Evolutionary conservation across 495 filamentous ascomycete species (phyloP).

Genomic region (Penicillium paxilli): DNA sequence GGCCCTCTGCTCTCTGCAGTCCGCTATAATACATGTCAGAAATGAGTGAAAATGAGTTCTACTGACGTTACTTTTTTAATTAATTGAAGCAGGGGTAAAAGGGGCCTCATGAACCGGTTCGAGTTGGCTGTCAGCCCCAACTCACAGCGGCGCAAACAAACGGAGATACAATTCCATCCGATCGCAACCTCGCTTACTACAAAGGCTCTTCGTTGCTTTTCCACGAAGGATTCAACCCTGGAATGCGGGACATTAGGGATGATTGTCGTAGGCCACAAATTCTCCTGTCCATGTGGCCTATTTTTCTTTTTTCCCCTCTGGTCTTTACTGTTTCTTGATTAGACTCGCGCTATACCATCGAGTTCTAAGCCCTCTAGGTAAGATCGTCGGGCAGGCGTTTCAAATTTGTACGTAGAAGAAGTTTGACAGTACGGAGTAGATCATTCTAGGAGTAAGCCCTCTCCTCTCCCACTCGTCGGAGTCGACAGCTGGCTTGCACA

Average conservation of each 20-base stretch:
- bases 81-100: not conserved
- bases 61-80: not conserved
- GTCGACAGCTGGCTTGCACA: not conserved
- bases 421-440: not conserved
- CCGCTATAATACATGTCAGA: not conserved
- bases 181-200: slow-evolving; percentile 1
- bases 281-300: slow-evolving; percentile 15
- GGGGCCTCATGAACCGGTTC: not conserved
- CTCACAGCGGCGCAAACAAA: not conserved
- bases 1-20: not conserved
- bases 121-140: not conserved
- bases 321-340: too few species aligned
- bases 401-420: not conserved
- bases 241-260: not conserved
- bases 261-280: slow-evolving; percentile 1
- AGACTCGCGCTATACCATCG: not conserved
- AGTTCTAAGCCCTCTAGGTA: not conserved
- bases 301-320: not conserved
- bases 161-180: not conserved
- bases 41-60: not conserved
- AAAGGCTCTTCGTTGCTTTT: not conserved
- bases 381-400: not conserved
- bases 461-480: not conserved
- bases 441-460: not conserved
- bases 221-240: slow-evolving; percentile 4